phyloP scores from a whole-genome alignment of 805 yeast genomes.

The Hanseniaspora lachancei region DNA sequence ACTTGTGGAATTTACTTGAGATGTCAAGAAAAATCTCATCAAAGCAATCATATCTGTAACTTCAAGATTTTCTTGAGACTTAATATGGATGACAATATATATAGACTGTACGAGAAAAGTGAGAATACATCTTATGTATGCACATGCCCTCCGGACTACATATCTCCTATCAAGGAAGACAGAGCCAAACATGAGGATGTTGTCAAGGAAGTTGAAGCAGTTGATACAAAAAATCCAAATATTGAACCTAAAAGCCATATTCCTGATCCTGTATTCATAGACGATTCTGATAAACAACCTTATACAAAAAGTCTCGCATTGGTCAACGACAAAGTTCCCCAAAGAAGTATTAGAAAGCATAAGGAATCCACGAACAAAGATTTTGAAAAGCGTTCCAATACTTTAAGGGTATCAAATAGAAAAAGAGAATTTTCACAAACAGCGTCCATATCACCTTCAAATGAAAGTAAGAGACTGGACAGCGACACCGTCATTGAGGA shows the following conservation, averaged over 20 bases:
- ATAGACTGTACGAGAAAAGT: background rate
- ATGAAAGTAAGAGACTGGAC: background rate
- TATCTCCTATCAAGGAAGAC: background rate
- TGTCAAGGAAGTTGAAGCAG: background rate
- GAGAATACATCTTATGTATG: constrained; percentile 5
- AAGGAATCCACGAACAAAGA: background rate
- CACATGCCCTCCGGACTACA: background rate
- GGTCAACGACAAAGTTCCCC: background rate
- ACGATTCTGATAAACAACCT: background rate
- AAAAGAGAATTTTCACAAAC: background rate
- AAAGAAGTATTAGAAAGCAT: background rate
- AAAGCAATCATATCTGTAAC: background rate
- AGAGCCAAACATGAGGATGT: background rate
- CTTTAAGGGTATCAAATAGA: background rate
- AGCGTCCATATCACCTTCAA: background rate
- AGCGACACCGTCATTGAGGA: background rate
- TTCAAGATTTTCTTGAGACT: constrained; percentile 3
- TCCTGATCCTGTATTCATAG: background rate
- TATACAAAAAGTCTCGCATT: background rate
- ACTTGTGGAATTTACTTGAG: constrained; percentile 3
- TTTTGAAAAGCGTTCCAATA: background rate
- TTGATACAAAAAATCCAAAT: background rate
- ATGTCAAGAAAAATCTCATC: background rate
- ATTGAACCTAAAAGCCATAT: background rate
- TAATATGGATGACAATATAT: background rate